Evolutionary conservation across 106 monocot species (phyloP).

Genomic region (Triglochin maritima): DNA sequence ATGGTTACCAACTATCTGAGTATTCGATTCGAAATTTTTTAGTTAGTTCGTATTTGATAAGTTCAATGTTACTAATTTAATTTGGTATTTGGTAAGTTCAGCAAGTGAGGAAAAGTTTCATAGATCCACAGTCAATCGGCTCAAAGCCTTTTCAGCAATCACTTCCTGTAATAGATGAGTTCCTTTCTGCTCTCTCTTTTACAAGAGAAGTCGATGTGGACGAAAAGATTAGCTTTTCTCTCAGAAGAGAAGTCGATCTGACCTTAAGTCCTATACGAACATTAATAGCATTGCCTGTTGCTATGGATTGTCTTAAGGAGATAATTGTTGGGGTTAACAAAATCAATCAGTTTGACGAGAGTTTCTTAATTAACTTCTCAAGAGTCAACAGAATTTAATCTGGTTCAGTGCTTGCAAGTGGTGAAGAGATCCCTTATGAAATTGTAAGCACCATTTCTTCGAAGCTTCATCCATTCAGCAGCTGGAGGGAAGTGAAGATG

Average conservation of each 20-base stretch:
- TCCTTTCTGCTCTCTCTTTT: constrained; percentile 55
- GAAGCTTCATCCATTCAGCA: not conserved
- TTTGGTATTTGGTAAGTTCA: too few relatives aligned
- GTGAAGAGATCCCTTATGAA: constrained; percentile 89
- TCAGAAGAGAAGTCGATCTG: too few relatives aligned
- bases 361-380: constrained; percentile 27
- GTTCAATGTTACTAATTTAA: too few relatives aligned
- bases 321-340: constrained; percentile 25
- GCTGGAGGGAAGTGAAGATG: constrained; percentile 59
- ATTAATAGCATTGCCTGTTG: constrained; percentile 77
- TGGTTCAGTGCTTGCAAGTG: constrained; percentile 74
- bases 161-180: constrained; percentile 22
- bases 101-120: constrained; percentile 28
- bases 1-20: too few relatives aligned
- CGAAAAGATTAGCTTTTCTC: constrained; percentile 27
- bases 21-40: too few relatives aligned
- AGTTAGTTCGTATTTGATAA: too few relatives aligned
- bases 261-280: constrained; percentile 54
- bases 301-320: constrained; percentile 57
- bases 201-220: constrained; percentile 32
- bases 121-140: constrained; percentile 17
- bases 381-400: constrained; percentile 50
- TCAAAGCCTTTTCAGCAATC: constrained; percentile 23
- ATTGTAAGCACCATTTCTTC: constrained; percentile 42
- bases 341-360: constrained; percentile 5